Evolutionary conservation across 2,329 filamentous ascomycete species (phyloP).

Genomic region (Berkeleyomyces rouxiae): DNA sequence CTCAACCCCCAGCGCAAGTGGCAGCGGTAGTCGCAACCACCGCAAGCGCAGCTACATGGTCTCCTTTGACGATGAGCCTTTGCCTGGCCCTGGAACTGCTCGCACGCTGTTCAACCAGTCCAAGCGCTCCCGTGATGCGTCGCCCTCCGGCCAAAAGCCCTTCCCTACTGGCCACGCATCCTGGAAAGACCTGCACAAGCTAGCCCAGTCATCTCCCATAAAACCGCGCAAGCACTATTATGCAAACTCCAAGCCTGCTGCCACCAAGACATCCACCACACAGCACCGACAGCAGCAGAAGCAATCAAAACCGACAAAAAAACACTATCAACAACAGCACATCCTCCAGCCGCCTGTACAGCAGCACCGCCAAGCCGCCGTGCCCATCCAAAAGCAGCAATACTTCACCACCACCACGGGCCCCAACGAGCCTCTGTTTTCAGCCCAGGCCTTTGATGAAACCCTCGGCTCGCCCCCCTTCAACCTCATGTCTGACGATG

Average conservation of each 20-base stretch:
- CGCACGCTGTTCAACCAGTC: constrained; percentile 32
- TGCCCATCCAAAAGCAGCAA: constrained; percentile 41
- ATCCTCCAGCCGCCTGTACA: constrained; percentile 1
- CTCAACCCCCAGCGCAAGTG: constrained; percentile 46
- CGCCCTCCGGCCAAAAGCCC: constrained; percentile 44
- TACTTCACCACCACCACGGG: constrained; percentile 57
- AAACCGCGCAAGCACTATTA: constrained; percentile 32
- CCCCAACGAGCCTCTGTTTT: constrained; percentile 65
- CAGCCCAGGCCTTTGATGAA: constrained; percentile 50
- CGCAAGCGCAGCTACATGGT: constrained; percentile 47
- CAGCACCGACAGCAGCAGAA: not conserved
- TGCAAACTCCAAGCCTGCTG: not conserved
- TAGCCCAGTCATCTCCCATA: constrained; percentile 75
- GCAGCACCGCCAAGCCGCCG: not conserved
- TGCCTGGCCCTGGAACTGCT: constrained; percentile 16
- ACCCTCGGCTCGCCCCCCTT: constrained; percentile 44
- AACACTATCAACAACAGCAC: not conserved
- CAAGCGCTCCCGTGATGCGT: constrained; percentile 51
- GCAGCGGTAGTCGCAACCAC: constrained; percentile 33
- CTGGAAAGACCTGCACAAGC: constrained; percentile 62
- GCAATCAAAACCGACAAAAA: not conserved
- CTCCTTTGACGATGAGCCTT: constrained; percentile 33
- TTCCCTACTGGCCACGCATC: constrained; percentile 35
- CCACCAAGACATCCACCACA: not conserved
- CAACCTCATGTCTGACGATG: constrained; percentile 46